Conservation (phyloP, 2,329 filamentous ascomycete genomes). For the Elsinoe ampelina region DNA sequence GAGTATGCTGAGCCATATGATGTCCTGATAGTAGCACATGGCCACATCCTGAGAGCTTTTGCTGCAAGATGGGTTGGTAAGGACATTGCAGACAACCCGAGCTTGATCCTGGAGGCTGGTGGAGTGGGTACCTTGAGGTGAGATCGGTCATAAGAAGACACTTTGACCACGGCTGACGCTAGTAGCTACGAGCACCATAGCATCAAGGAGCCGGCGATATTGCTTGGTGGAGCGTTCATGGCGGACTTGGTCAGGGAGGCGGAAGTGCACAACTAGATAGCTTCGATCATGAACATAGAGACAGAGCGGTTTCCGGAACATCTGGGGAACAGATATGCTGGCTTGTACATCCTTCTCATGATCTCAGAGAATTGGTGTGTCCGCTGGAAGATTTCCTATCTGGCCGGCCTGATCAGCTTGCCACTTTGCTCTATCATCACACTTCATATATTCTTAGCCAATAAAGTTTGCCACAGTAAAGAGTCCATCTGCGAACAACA, state of each 20-base stretch:
- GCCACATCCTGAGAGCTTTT: constrained; percentile 79
- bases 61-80: constrained; percentile 78
- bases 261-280: constrained; percentile 20
- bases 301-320: not conserved
- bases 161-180: not conserved
- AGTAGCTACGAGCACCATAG: constrained; percentile 41
- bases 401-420: too few relatives aligned
- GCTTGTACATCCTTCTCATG: too few relatives aligned
- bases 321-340: too few relatives aligned
- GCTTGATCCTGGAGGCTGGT: constrained; percentile 66
- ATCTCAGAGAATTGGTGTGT: too few relatives aligned
- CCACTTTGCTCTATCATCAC: too few relatives aligned
- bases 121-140: constrained; percentile 42
- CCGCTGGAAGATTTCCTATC: too few relatives aligned
- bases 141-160: constrained; percentile 16
- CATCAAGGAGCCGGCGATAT: constrained; percentile 42
- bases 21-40: constrained; percentile 76
- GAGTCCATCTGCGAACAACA: too few relatives aligned
- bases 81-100: constrained; percentile 62
- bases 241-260: constrained; percentile 39
- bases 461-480: too few relatives aligned
- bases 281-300: not conserved
- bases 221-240: constrained; percentile 44
- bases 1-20: constrained; percentile 43
- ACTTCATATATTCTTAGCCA: too few relatives aligned